Evolutionary conservation across 805 yeast genomes (phyloP), one percentile per base, ranked within the genome.

Genomic region (Spathaspora boniae): DNA sequence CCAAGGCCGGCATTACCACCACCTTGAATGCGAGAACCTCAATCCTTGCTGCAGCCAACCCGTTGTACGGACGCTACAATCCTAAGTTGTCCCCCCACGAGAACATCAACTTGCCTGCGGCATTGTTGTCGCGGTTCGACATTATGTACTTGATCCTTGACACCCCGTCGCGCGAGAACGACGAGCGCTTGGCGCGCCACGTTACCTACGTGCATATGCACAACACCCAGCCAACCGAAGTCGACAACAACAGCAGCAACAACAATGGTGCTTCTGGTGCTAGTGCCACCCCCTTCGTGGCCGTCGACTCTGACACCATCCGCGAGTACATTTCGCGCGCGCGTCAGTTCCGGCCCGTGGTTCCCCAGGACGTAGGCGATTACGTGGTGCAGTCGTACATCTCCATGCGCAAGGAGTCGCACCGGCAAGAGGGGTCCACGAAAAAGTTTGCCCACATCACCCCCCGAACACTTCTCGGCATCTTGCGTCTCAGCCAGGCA

Each of bases 41-140:
- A 4, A 86, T 93, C 42, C 65, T 93, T 44, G 98, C 98, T 0
- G 98, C 98, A 20, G 98, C 98, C n/a, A 93, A 93, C 66, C 98
- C 98, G 14, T 68, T 89, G 24, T 89, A 85, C 56, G 98, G 98
- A 38, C 76, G 98, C 44, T 93, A 93, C 64, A 91, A 93, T 61
- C 85, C 96, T 24, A 74, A 78, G 43, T 62, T 91, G 39, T 84
- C 96, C 6, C 97, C 98, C 3, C 81, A 88, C 44, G 96, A 93
- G 53, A 93, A 93, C 62, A 91, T 93, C 58, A 93, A 93, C 54
- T 70, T 93, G 40, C 98, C 98, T 5, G 97, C 98, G 0, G 98
- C 98, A 0, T 70, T 93, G 48, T 69, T 93, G 34, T 91, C 98
- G 23, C 82, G 98, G 66, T 93, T 93, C 59, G 98, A 93, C 62